Evolutionary conservation across 208 protist genomes (phyloP), one percentile per base, ranked within the genome.

Genomic region (Crithidia mellificae): DNA sequence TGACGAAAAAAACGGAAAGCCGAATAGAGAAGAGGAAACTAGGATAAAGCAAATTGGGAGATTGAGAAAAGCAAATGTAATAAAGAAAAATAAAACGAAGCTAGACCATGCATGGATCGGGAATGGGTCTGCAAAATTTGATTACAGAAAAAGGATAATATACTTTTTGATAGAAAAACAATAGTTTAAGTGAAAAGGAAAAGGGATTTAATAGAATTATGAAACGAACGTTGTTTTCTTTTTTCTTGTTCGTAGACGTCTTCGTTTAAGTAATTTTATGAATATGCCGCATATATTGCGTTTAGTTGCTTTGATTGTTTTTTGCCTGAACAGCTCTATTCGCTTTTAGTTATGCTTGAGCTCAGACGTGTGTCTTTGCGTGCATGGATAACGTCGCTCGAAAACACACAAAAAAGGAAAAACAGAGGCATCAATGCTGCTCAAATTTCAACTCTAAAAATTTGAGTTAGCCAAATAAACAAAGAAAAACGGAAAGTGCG

Each of bases 101-200:
- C 20, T 44, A n/a, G 38, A 56, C 15, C 25, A 49, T 24, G 61
- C 55, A 22, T 61, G 2, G 38, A 61, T n/a, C 24, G 17, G 55
- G 11, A 19, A 44, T 52, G 19, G 51, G 52, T 41, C 44, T 53
- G 30, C 24, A 69, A 46, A 39, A 22, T 17, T 29, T 32, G 29
- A n/a, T 47, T 38, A 69, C 25, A 41, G 51, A 39, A 36, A 6
- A n/a, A 49, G 7, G 24, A 19, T 47, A 52, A 41, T 25, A 56
- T 0, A 20, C 0, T 32, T 43, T 32, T 51, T 51, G 46, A 17
- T 44, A 57, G 51, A 55, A 34, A 69, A 59, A 54, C n/a, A n/a
- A n/a, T n/a, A n/a, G n/a, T n/a, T n/a, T n/a, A n/a, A n/a, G n/a
- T n/a, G n/a, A n/a, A n/a, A n/a, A n/a, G n/a, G n/a, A n/a, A n/a